phyloP scores from a whole-genome alignment of 176 grass and related monocot species.

The Cymbopogon citratus region DNA sequence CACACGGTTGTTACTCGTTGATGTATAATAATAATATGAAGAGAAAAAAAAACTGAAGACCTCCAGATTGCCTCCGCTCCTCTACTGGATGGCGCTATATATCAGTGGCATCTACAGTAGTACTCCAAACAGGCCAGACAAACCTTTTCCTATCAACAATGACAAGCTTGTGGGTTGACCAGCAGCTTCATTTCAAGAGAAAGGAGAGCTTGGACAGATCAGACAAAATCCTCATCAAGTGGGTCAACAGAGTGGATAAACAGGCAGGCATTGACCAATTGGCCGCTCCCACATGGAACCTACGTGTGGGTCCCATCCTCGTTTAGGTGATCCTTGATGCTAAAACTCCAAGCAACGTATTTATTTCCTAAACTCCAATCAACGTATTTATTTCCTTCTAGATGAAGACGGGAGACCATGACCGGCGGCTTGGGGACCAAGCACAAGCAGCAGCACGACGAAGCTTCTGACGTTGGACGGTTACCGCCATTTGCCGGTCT shows the following conservation, averaged over 20 bases:
- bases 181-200: background rate
- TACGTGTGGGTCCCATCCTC: background rate
- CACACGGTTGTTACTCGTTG: too few species aligned
- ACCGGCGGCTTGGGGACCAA: background rate
- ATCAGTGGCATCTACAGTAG: slow-evolving; percentile 1
- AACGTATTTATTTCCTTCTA: slow-evolving; percentile 20
- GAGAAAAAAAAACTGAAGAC: too few species aligned
- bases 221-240: background rate
- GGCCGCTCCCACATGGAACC: background rate
- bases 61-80: too few species aligned
- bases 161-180: background rate
- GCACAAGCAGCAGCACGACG: background rate
- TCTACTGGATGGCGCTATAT: too few species aligned
- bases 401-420: background rate
- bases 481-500: background rate
- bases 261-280: background rate
- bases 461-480: background rate
- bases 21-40: too few species aligned
- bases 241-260: background rate
- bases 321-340: too few species aligned
- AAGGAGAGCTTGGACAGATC: background rate
- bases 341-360: background rate
- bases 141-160: background rate
- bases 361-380: slow-evolving; percentile 4
- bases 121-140: slow-evolving; percentile 1